phyloP scores from a whole-genome alignment of 331 rosid genomes.

The Cucumis variabilis region DNA sequence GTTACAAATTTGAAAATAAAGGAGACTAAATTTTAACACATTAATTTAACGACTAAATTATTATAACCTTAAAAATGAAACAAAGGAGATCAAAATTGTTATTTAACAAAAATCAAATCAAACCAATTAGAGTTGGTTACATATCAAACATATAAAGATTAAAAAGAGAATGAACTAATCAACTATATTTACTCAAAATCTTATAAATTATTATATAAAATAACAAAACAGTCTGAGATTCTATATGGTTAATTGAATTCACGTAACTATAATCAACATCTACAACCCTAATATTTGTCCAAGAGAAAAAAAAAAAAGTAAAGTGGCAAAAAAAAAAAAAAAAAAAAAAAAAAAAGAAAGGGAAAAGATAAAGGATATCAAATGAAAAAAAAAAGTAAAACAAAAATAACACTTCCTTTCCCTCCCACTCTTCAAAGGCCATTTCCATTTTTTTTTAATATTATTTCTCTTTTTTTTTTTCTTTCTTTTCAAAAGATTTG shows the following conservation, averaged over 20 bases:
- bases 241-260: background rate
- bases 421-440: conserved; percentile 23
- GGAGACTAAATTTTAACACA: too few species aligned
- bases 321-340: background rate
- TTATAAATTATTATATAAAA: background rate
- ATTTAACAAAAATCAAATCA: too few species aligned
- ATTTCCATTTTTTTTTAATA: background rate
- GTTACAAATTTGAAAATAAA: too few species aligned
- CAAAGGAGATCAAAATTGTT: too few species aligned
- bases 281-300: background rate
- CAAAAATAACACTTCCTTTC: background rate
- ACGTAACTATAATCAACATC: background rate
- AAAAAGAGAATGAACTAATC: too few species aligned
- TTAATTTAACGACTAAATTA: too few species aligned
- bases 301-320: background rate
- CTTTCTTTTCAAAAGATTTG: background rate
- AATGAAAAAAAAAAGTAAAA: background rate
- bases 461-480: background rate
- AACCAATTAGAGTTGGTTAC: too few species aligned
- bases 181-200: too few species aligned
- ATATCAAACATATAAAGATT: too few species aligned
- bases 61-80: too few species aligned
- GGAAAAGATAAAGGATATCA: background rate
- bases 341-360: too few species aligned
- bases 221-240: conserved; percentile 1